Conservation (phyloP, 169 alveolate genomes). For the Cryptosporidium meleagridis region DNA sequence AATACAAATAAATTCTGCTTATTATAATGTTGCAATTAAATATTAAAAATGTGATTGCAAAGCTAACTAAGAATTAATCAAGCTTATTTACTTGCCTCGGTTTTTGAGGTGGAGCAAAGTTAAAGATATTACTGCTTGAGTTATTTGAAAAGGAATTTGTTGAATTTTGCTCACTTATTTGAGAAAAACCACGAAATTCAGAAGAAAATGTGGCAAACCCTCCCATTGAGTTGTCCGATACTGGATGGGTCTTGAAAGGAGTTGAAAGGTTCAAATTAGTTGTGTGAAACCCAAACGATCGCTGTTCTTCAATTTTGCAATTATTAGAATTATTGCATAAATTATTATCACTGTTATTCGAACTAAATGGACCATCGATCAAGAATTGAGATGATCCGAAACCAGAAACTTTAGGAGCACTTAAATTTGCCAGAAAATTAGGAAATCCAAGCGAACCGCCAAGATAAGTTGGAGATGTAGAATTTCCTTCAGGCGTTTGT, state of each 20-base stretch:
- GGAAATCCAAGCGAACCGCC: conserved; percentile 17
- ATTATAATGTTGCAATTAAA: not conserved
- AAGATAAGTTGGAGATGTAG: not conserved
- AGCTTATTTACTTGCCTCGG: conserved; percentile 73
- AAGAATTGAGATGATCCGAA: conserved; percentile 58
- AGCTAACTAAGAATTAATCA: conserved; percentile 6
- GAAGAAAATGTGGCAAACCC: conserved; percentile 43
- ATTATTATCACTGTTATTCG: not conserved
- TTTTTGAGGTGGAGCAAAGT: conserved; percentile 73
- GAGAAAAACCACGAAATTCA: conserved; percentile 29
- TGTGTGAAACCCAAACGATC: not conserved
- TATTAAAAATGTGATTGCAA: not conserved
- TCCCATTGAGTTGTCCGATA: not conserved
- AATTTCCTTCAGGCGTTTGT: not conserved
- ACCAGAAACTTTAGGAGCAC: conserved; percentile 50
- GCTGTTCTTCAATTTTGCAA: not conserved
- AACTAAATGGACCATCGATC: conserved; percentile 41
- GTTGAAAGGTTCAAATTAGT: not conserved
- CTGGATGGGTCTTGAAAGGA: conserved; percentile 18
- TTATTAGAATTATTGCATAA: not conserved
- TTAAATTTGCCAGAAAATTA: not conserved
- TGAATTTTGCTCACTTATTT: conserved; percentile 13
- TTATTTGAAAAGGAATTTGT: not conserved
- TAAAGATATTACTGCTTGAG: not conserved
- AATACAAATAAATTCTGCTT: not conserved